Conservation (phyloP, 352 stramenopile genomes). For the Pythium sp. region DNA sequence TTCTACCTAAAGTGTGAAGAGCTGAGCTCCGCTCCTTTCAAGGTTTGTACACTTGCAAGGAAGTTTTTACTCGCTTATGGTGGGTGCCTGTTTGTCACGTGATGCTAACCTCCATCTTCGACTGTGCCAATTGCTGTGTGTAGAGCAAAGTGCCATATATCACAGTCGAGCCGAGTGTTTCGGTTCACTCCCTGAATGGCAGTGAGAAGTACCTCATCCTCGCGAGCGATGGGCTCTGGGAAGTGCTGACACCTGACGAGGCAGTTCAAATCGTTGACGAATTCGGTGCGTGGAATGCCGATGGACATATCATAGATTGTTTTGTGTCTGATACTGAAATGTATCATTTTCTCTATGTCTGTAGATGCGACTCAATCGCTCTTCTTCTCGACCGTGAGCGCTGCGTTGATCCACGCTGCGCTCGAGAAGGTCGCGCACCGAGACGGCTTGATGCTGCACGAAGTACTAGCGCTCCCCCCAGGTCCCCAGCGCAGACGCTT, state of each 20-base stretch:
- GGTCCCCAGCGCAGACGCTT: slow-evolving; percentile 51
- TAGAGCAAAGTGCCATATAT: slow-evolving; percentile 83
- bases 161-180: slow-evolving; percentile 63
- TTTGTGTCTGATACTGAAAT: neutral
- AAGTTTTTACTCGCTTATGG: neutral
- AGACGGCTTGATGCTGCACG: slow-evolving; percentile 67
- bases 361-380: slow-evolving; percentile 41
- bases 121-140: neutral
- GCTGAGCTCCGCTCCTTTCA: slow-evolving; percentile 90
- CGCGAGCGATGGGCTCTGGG: slow-evolving; percentile 82
- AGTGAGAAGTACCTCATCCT: slow-evolving; percentile 72
- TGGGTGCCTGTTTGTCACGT: neutral
- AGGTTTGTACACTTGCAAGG: slow-evolving; percentile 56
- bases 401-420: slow-evolving; percentile 63
- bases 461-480: slow-evolving; percentile 53
- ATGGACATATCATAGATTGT: neutral
- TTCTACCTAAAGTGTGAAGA: slow-evolving; percentile 93
- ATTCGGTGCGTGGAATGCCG: slow-evolving; percentile 41
- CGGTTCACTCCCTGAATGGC: slow-evolving; percentile 41
- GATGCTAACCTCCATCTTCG: neutral
- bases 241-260: slow-evolving; percentile 67
- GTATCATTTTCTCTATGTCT: neutral
- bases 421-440: slow-evolving; percentile 69
- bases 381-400: slow-evolving; percentile 56
- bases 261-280: slow-evolving; percentile 62